phyloP scores from a whole-genome alignment of 345 rosid genomes.

The Luvunga scandens region DNA sequence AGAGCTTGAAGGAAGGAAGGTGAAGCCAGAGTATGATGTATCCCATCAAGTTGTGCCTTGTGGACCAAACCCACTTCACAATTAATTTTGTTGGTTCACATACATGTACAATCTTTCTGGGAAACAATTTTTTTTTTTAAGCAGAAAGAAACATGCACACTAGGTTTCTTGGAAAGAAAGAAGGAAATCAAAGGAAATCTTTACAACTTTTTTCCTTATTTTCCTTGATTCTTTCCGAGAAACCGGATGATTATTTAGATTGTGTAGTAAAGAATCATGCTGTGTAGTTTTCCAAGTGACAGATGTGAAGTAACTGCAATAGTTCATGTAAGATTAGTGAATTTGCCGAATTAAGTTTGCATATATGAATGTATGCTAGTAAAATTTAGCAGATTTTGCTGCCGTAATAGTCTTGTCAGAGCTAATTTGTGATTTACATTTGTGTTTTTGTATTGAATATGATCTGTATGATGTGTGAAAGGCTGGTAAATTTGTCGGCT shows the following conservation, averaged over 20 bases:
- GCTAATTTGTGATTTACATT: background rate
- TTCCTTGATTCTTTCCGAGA: slow-evolving; percentile 18
- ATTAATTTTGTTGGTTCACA: slow-evolving; percentile 35
- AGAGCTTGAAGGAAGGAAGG: slow-evolving; percentile 4
- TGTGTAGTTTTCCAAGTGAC: background rate
- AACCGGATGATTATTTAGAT: slow-evolving; percentile 13
- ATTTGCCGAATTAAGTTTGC: background rate
- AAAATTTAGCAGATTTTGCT: background rate
- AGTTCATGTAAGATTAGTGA: background rate
- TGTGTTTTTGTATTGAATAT: background rate
- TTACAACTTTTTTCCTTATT: background rate
- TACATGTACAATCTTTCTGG: background rate
- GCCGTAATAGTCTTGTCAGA: background rate
- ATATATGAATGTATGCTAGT: background rate
- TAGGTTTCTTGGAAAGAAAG: slow-evolving; percentile 13
- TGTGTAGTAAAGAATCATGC: background rate
- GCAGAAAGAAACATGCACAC: background rate
- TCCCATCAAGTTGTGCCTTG: slow-evolving; percentile 38
- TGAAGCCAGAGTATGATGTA: slow-evolving; percentile 10
- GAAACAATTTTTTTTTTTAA: background rate
- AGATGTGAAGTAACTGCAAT: background rate
- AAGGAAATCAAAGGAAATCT: slow-evolving; percentile 9
- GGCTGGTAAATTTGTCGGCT: background rate
- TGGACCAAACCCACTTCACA: slow-evolving; percentile 67
- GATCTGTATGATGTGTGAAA: background rate